Evolutionary conservation across 2,329 filamentous ascomycete species (phyloP).

Genomic region (Talaromyces marneffei): DNA sequence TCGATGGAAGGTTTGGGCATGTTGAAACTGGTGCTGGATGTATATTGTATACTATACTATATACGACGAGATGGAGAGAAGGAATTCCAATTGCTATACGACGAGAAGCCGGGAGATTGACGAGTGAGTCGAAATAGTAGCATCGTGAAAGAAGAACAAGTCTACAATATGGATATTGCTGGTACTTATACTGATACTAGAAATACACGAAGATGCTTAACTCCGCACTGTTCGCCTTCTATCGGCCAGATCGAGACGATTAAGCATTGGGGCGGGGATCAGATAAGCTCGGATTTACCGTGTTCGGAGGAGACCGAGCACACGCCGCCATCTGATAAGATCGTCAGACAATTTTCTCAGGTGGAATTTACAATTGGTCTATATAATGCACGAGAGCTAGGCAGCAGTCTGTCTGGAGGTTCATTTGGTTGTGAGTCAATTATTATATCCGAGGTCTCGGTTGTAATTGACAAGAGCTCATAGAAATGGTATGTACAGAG

Average conservation of each 20-base stretch:
- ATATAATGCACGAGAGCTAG: background rate
- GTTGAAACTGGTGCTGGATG: background rate
- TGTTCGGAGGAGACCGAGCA: background rate
- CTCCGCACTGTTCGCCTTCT: background rate
- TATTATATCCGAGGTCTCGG: background rate
- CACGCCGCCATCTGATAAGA: conserved; percentile 8
- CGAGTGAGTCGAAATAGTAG: background rate
- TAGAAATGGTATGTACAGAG: background rate
- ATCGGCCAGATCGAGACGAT: background rate
- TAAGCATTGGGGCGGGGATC: background rate
- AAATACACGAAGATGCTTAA: background rate
- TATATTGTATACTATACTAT: background rate
- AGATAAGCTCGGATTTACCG: conserved; percentile 5
- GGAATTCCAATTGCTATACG: background rate
- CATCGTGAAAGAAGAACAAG: background rate
- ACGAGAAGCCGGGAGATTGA: background rate
- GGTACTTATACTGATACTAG: background rate
- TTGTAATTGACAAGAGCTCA: background rate
- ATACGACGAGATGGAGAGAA: background rate
- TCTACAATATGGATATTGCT: background rate
- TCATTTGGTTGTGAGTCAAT: background rate
- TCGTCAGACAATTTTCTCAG: background rate
- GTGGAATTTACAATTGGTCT: background rate
- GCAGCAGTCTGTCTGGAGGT: background rate
- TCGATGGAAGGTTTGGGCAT: conserved; percentile 9